phyloP scores from a whole-genome alignment of 306 rosid genomes.

The Boehmeria nivea region DNA sequence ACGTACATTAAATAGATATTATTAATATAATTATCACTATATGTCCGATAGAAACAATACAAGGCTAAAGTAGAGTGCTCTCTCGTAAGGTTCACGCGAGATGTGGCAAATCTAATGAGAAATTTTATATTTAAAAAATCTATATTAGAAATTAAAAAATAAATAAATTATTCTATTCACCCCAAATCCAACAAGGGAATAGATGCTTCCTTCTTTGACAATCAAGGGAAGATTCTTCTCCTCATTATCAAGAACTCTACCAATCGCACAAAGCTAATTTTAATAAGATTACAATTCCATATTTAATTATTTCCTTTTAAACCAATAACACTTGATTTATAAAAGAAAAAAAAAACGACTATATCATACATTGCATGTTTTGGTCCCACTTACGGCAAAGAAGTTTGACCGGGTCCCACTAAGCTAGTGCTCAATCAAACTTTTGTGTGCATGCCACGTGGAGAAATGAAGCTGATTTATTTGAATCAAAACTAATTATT shows the following conservation, averaged over 20 bases:
- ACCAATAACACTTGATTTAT: neutral
- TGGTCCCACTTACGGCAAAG: slow-evolving; percentile 29
- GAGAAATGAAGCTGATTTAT: slow-evolving; percentile 22
- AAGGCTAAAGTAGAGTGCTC: neutral
- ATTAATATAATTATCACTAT: neutral
- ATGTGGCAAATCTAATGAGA: neutral
- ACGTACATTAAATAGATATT: no score
- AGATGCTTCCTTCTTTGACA: slow-evolving; percentile 86
- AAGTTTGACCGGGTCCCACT: slow-evolving; percentile 39
- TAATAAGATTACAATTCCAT: slow-evolving; percentile 20
- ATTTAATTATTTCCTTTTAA: slow-evolving; percentile 9
- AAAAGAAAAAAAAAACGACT: slow-evolving; percentile 20
- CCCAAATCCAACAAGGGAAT: slow-evolving; percentile 43
- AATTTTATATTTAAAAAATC: neutral
- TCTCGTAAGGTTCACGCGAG: slow-evolving; percentile 4
- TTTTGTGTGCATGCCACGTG: slow-evolving; percentile 33
- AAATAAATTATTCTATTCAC: slow-evolving; percentile 26
- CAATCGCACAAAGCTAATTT: slow-evolving; percentile 21
- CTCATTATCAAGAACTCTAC: slow-evolving; percentile 30
- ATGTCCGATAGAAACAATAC: neutral
- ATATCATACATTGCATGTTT: slow-evolving; percentile 21
- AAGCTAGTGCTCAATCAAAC: slow-evolving; percentile 14
- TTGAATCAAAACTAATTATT: slow-evolving; percentile 2
- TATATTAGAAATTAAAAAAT: neutral
- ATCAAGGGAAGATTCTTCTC: slow-evolving; percentile 69